These are phyloP conservation scores for Coelastrella sp. DNA, from an alignment of 139 green algal species.

Conservation along the genomic window DNA sequence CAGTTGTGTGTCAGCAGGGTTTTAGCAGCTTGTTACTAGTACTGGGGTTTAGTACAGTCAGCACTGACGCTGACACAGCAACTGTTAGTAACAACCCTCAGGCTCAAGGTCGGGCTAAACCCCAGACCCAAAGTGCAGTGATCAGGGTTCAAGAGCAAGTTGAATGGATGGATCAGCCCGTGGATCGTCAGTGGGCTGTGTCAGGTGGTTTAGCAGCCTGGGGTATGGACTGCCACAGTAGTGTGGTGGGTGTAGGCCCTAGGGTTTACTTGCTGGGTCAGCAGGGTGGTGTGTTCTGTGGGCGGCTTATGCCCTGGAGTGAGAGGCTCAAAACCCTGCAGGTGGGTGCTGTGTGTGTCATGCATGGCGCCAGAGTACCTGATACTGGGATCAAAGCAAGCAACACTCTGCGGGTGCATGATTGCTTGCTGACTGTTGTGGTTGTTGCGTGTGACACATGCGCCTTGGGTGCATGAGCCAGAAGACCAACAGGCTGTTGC, in stretches of 20 bases:
- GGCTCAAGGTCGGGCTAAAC: neutral
- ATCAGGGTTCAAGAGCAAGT: constrained; percentile 37
- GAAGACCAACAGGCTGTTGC: too few species aligned
- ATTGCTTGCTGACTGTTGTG: too few species aligned
- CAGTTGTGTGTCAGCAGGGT: constrained; percentile 59
- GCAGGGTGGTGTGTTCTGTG: constrained; percentile 56
- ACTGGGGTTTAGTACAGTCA: constrained; percentile 46
- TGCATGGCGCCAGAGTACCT: neutral
- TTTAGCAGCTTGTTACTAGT: constrained; percentile 60
- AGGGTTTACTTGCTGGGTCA: constrained; percentile 60
- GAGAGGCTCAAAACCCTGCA: constrained; percentile 69
- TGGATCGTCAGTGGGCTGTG: constrained; percentile 12
- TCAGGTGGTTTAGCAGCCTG: constrained; percentile 16
- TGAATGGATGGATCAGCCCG: constrained; percentile 49
- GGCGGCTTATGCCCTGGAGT: constrained; percentile 67
- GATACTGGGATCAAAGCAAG: too few species aligned
- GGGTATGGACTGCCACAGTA: constrained; percentile 1
- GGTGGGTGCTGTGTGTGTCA: constrained; percentile 2
- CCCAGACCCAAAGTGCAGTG: neutral
- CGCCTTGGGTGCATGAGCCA: too few species aligned
- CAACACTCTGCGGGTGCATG: too few species aligned
- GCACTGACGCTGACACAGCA: too few species aligned
- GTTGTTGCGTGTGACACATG: too few species aligned
- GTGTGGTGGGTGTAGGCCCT: constrained; percentile 35
- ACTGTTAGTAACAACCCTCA: neutral